These are phyloP conservation scores for Torulaspora quercuum DNA, from an alignment of 805 yeast species.

Conservation along the genomic window DNA sequence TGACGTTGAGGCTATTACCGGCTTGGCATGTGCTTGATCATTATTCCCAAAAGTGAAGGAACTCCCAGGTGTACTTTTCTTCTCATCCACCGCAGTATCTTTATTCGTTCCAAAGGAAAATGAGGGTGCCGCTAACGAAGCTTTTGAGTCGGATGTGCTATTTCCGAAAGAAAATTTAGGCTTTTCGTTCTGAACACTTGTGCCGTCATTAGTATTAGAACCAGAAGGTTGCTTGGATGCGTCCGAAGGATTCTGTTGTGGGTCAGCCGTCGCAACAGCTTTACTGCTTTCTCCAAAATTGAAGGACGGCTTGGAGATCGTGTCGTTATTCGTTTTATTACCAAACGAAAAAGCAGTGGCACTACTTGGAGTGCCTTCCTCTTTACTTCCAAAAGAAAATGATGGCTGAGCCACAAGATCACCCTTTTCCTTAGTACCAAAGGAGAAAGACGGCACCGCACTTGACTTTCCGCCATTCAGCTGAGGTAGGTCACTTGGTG, in stretches of 20 bases:
- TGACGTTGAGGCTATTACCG: too few species aligned
- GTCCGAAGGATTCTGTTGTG: too few species aligned
- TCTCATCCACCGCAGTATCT: not conserved
- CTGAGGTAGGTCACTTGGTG: too few species aligned
- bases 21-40: too few species aligned
- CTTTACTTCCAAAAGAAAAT: slow-evolving; percentile 14
- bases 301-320: slow-evolving; percentile 2
- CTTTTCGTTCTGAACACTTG: too few species aligned
- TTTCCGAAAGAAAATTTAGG: slow-evolving; percentile 11
- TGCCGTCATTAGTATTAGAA: too few species aligned
- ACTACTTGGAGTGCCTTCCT: too few species aligned
- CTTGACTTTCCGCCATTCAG: slow-evolving; percentile 3
- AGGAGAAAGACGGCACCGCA: slow-evolving; percentile 15
- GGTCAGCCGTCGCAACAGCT: too few species aligned
- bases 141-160: not conserved
- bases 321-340: not conserved
- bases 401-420: slow-evolving; percentile 3
- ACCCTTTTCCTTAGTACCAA: slow-evolving; percentile 10
- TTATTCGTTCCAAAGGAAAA: slow-evolving; percentile 6
- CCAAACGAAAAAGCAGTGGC: not conserved
- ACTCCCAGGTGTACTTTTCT: slow-evolving; percentile 1
- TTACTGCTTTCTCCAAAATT: slow-evolving; percentile 4
- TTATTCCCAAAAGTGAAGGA: slow-evolving; percentile 12
- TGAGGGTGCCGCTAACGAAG: slow-evolving; percentile 2
- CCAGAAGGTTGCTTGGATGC: too few species aligned